Conservation (phyloP, 2,329 filamentous ascomycete species). For the Thermoascus crustaceus region DNA sequence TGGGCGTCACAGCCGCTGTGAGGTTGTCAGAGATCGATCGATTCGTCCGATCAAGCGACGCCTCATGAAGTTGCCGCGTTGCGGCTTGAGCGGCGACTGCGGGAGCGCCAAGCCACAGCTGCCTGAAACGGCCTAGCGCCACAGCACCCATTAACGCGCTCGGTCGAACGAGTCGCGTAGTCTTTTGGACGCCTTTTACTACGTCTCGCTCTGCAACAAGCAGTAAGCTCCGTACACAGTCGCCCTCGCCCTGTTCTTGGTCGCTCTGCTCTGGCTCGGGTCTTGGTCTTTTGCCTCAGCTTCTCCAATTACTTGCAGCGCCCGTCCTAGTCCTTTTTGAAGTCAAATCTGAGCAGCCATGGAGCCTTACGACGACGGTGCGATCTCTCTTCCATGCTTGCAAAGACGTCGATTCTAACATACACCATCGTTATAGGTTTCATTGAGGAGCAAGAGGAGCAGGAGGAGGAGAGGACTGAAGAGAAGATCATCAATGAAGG, state of each 20-base stretch:
- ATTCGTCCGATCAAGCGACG: too few relatives aligned
- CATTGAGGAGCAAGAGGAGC: slow-evolving; percentile 36
- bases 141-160: slow-evolving; percentile 29
- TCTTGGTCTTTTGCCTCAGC: slow-evolving; percentile 5
- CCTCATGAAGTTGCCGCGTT: background rate
- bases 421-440: slow-evolving; percentile 16
- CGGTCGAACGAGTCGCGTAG: slow-evolving; percentile 13
- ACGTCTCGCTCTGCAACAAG: background rate
- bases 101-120: too few relatives aligned
- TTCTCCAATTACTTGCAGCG: background rate
- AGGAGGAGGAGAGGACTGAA: slow-evolving; percentile 66
- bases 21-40: slow-evolving; percentile 7
- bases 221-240: background rate
- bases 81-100: too few relatives aligned
- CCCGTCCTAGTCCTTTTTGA: background rate
- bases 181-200: background rate
- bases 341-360: slow-evolving; percentile 12
- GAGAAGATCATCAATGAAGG: slow-evolving; percentile 93
- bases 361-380: slow-evolving; percentile 31
- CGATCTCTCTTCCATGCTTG: slow-evolving; percentile 9
- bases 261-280: slow-evolving; percentile 1
- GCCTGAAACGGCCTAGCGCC: slow-evolving; percentile 17
- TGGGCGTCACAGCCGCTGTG: slow-evolving; percentile 6
- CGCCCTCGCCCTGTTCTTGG: too few relatives aligned
- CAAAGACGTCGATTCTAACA: slow-evolving; percentile 14